phyloP scores from a whole-genome alignment of 1,284 basidiomycete species.

The Naganishia sp. region DNA sequence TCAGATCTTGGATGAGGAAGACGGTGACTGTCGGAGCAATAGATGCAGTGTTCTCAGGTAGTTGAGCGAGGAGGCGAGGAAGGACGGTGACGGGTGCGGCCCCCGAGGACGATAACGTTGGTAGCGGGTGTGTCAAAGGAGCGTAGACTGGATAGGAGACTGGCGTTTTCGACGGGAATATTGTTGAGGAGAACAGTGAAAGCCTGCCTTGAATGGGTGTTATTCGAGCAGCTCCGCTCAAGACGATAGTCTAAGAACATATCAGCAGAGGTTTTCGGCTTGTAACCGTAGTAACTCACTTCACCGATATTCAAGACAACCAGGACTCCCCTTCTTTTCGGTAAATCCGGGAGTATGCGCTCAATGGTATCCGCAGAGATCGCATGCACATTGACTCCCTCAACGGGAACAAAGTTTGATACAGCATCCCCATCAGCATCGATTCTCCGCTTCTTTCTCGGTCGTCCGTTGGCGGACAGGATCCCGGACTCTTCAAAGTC shows the following conservation, averaged over 20 bases:
- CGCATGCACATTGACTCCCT: slow-evolving; percentile 28
- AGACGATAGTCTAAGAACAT: slow-evolving; percentile 34
- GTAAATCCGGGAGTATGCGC: not conserved
- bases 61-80: slow-evolving; percentile 13
- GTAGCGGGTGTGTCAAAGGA: slow-evolving; percentile 60
- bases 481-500: slow-evolving; percentile 38
- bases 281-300: too few species aligned
- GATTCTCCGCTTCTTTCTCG: slow-evolving; percentile 30
- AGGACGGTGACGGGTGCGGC: slow-evolving; percentile 26
- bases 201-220: slow-evolving; percentile 43
- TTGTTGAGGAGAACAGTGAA: slow-evolving; percentile 44
- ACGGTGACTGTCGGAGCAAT: slow-evolving; percentile 30
- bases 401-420: slow-evolving; percentile 24
- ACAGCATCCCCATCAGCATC: slow-evolving; percentile 1
- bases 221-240: slow-evolving; percentile 46
- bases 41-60: slow-evolving; percentile 2
- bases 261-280: not conserved
- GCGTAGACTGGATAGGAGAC: slow-evolving; percentile 54
- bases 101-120: slow-evolving; percentile 52
- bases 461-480: slow-evolving; percentile 18
- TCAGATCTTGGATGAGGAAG: slow-evolving; percentile 47
- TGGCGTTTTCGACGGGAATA: slow-evolving; percentile 54
- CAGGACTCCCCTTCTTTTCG: slow-evolving; percentile 37
- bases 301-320: slow-evolving; percentile 1
- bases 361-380: slow-evolving; percentile 17